Conservation (phyloP, 495 filamentous ascomycete species). For the Astrocystis sublimbata region DNA sequence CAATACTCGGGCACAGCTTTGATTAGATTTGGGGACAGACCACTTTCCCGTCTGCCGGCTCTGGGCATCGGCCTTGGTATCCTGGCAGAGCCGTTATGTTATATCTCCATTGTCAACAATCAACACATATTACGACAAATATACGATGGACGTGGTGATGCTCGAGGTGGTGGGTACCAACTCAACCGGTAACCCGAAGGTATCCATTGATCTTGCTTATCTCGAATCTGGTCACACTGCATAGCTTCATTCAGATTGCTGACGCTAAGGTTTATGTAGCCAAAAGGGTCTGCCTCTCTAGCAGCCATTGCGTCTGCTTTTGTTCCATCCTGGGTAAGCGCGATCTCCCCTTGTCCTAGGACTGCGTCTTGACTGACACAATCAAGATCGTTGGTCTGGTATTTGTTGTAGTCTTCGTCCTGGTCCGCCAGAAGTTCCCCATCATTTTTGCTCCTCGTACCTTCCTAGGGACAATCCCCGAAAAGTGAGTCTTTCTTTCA, state of each 20-base stretch:
- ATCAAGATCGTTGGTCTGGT: slow-evolving; percentile 21
- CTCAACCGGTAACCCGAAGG: slow-evolving; percentile 2
- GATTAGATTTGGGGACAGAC: no score
- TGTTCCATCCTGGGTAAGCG: slow-evolving; percentile 31
- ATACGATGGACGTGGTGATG: neutral
- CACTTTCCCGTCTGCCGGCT: neutral
- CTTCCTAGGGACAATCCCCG: slow-evolving; percentile 30
- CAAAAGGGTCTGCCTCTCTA: slow-evolving; percentile 31
- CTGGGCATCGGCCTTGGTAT: neutral
- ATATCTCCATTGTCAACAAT: no score
- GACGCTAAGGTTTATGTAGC: slow-evolving; percentile 22
- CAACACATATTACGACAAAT: neutral
- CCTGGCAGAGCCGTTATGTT: neutral
- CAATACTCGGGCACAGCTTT: no score
- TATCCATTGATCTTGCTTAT: neutral
- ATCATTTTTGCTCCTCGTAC: slow-evolving; percentile 33
- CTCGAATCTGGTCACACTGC: neutral
- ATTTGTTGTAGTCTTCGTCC: slow-evolving; percentile 31
- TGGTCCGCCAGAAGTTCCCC: slow-evolving; percentile 27
- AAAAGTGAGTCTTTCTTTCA: slow-evolving; percentile 25
- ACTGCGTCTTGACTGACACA: neutral
- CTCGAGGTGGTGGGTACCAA: neutral
- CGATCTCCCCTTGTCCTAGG: neutral
- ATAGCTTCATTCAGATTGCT: neutral
- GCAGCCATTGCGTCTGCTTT: slow-evolving; percentile 30